A percentile compares a stretch with the other conserved stretches of the same genome.
phyloP scores from a whole-genome alignment of 805 yeast genomes.

The Candida hungchunana region DNA sequence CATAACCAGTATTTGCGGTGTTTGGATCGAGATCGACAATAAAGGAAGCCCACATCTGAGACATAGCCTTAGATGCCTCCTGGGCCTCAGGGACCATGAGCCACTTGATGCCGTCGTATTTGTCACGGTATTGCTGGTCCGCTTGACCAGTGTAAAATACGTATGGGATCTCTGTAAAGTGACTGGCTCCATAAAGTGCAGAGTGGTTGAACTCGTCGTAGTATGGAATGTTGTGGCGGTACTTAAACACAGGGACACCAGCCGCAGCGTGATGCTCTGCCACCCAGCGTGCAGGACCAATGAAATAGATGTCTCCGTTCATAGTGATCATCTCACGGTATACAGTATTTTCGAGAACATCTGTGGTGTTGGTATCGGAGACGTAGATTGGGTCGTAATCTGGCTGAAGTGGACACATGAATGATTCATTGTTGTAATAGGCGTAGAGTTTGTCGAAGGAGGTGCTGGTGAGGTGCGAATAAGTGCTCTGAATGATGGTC shows the following conservation, averaged over 20 bases:
- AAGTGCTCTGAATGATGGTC: background rate
- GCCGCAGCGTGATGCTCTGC: constrained; percentile 5
- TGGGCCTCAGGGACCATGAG: constrained; percentile 7
- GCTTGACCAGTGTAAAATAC: constrained; percentile 9
- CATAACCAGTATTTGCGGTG: constrained; percentile 6
- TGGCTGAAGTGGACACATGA: constrained; percentile 14
- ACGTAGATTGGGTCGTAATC: constrained; percentile 8
- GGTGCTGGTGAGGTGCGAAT: constrained; percentile 11
- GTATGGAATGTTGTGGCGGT: constrained; percentile 13
- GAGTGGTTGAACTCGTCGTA: constrained; percentile 5
- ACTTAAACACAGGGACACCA: constrained; percentile 8
- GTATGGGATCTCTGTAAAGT: constrained; percentile 10
- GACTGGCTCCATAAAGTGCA: constrained; percentile 7
- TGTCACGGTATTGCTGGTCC: constrained; percentile 5
- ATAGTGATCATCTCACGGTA: constrained; percentile 5
- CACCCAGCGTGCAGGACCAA: constrained; percentile 13
- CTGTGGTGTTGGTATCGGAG: constrained; percentile 3
- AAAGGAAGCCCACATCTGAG: constrained; percentile 12
- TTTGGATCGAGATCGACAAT: constrained; percentile 13
- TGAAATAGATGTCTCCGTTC: constrained; percentile 12
- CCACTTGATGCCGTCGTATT: constrained; percentile 12
- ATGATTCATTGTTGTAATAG: constrained; percentile 6
- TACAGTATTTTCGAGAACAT: constrained; percentile 2
- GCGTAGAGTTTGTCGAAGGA: constrained; percentile 6
- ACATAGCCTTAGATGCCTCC: constrained; percentile 6